These are phyloP conservation scores for Magnusiomyces fungicola DNA, from an alignment of 1,139 yeast genomes.

Conservation along the genomic window DNA sequence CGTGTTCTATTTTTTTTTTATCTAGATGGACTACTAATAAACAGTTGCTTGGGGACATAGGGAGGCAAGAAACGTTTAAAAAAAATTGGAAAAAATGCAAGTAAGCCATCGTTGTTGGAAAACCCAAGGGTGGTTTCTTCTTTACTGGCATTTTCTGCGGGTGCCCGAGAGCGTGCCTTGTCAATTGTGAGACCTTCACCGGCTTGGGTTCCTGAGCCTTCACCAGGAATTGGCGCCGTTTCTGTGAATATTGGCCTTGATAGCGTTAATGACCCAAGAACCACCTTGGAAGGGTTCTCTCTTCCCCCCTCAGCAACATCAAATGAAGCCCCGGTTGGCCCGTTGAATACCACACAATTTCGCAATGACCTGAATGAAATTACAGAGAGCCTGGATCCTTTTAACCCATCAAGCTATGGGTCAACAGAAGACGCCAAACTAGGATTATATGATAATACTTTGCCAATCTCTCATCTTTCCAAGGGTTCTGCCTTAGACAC, in stretches of 20 bases:
- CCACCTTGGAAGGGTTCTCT: conserved; percentile 15
- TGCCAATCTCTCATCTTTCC: conserved; percentile 2
- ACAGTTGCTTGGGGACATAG: too few species aligned
- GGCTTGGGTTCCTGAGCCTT: conserved; percentile 1
- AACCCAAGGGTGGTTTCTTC: conserved; percentile 7
- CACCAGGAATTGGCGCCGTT: too few species aligned
- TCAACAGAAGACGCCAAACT: too few species aligned
- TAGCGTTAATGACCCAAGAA: conserved; percentile 6
- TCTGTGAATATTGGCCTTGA: too few species aligned
- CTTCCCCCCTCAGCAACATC: conserved; percentile 26
- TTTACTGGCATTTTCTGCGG: conserved; percentile 6
- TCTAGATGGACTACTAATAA: too few species aligned
- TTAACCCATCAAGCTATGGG: conserved; percentile 2
- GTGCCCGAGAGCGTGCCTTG: conserved; percentile 13
- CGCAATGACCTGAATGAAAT: conserved; percentile 10
- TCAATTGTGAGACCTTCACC: conserved; percentile 10
- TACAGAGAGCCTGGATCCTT: conserved; percentile 8
- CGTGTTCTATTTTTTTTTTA: too few species aligned
- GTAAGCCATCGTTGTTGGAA: conserved; percentile 15
- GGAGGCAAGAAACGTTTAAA: conserved; percentile 53
- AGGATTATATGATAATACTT: too few species aligned
- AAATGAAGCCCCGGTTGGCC: conserved; percentile 8
- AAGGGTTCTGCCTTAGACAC: conserved; percentile 7
- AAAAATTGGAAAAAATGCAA: conserved; percentile 31
- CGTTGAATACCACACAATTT: neutral